Evolutionary conservation across 768 basidiomycete genomes (phyloP).

Genomic region (Pleurotus djamor): DNA sequence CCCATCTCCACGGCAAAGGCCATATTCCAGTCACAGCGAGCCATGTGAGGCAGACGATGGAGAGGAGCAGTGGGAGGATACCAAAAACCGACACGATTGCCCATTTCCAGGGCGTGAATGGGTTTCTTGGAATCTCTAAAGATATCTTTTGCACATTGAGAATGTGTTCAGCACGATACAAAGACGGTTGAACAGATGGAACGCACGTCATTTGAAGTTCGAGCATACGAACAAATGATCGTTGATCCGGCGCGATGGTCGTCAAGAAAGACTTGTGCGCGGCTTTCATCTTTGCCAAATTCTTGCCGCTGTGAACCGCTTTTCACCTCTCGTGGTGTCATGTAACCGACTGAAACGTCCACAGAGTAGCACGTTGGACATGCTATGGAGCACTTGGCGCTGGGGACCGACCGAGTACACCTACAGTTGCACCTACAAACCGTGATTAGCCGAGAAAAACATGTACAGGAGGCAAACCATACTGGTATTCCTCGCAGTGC

Average conservation of each 20-base stretch:
- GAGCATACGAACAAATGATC: slow-evolving; percentile 11
- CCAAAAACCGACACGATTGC: slow-evolving; percentile 13
- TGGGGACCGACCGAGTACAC: slow-evolving; percentile 7
- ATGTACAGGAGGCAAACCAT: background rate
- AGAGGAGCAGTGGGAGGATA: slow-evolving; percentile 9
- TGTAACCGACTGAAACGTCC: slow-evolving; percentile 3
- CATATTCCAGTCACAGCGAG: too few relatives aligned
- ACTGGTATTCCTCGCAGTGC: background rate
- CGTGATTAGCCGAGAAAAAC: background rate
- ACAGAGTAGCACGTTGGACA: slow-evolving; percentile 15
- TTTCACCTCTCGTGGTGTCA: background rate
- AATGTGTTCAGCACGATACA: background rate
- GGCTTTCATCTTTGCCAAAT: slow-evolving; percentile 7
- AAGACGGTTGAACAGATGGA: background rate
- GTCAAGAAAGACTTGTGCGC: slow-evolving; percentile 6
- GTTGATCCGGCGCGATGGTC: slow-evolving; percentile 9
- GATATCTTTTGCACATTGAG: background rate
- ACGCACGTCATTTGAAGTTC: slow-evolving; percentile 5
- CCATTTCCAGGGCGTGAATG: slow-evolving; percentile 15
- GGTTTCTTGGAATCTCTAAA: slow-evolving; percentile 2
- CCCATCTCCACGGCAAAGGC: too few relatives aligned
- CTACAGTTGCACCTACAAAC: slow-evolving; percentile 11
- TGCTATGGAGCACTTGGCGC: slow-evolving; percentile 6
- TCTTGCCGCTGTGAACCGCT: slow-evolving; percentile 10
- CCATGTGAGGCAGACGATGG: too few relatives aligned